Conservation (phyloP, 495 filamentous ascomycete species). For the Poronia punctata region DNA sequence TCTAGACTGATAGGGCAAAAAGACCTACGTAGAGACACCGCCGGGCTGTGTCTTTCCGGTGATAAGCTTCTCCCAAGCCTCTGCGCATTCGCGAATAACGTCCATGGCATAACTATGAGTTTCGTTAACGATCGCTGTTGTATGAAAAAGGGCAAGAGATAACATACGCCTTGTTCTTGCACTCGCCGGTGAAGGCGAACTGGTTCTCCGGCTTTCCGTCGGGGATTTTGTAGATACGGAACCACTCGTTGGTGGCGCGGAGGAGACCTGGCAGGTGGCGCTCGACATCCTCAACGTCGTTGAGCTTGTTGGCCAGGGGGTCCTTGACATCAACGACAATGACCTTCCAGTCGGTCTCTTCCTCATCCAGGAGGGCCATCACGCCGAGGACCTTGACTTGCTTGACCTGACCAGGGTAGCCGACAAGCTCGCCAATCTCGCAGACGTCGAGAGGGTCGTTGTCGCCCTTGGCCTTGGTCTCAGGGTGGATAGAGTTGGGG, state of each 20-base stretch:
- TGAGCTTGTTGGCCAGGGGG: constrained; percentile 89
- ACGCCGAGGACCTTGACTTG: constrained; percentile 99
- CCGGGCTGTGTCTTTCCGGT: constrained; percentile 74
- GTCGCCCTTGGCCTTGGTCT: constrained; percentile 99
- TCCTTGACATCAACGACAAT: constrained; percentile 99
- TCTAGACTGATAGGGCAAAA: background rate
- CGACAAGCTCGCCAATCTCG: constrained; percentile 97
- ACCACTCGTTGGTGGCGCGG: constrained; percentile 99
- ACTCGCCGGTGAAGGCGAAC: constrained; percentile 99
- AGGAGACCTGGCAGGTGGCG: constrained; percentile 94
- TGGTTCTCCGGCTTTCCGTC: constrained; percentile 99
- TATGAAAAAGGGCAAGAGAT: background rate
- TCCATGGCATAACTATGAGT: constrained; percentile 73
- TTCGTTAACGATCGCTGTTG: constrained; percentile 17
- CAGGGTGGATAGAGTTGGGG: constrained; percentile 87
- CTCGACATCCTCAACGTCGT: constrained; percentile 99
- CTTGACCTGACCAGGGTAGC: constrained; percentile 92
- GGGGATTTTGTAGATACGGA: constrained; percentile 99
- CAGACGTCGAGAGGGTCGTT: constrained; percentile 99
- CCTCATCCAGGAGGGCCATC: constrained; percentile 98
- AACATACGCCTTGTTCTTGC: constrained; percentile 95
- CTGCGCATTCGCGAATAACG: constrained; percentile 87
- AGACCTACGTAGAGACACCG: constrained; percentile 74
- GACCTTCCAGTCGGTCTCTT: constrained; percentile 99
- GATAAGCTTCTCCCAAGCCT: constrained; percentile 95